These are phyloP conservation scores for Hygrophorus russula DNA, from an alignment of 768 basidiomycete species.

Conservation along the genomic window DNA sequence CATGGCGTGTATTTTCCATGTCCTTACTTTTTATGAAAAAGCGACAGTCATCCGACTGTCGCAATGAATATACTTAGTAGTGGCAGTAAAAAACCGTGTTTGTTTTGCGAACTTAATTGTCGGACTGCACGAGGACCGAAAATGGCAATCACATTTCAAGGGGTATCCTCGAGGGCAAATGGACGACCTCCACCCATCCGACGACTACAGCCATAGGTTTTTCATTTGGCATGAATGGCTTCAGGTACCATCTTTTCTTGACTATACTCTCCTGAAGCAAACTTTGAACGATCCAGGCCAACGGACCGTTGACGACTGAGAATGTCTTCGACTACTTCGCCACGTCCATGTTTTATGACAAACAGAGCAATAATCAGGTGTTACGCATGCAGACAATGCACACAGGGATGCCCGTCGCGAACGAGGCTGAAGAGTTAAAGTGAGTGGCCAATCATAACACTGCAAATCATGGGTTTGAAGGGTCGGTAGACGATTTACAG, in stretches of 20 bases:
- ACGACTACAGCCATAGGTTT: conserved; percentile 74
- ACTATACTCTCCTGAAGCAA: conserved; percentile 3
- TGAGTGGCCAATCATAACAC: conserved; percentile 21
- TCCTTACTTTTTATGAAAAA: too few species aligned
- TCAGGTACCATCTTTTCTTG: conserved; percentile 30
- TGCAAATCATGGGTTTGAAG: neutral
- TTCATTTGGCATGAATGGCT: conserved; percentile 93
- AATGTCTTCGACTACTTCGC: conserved; percentile 88
- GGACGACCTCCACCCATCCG: conserved; percentile 64
- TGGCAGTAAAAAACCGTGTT: too few species aligned
- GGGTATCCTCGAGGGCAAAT: conserved; percentile 19
- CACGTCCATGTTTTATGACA: conserved; percentile 89
- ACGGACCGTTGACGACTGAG: conserved; percentile 64
- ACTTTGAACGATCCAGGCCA: conserved; percentile 33
- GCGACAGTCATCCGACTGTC: too few species aligned
- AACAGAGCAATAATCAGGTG: conserved; percentile 86
- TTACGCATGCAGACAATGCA: conserved; percentile 91
- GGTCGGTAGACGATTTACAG: conserved; percentile 62
- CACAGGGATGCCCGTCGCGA: conserved; percentile 60
- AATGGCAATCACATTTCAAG: conserved; percentile 21
- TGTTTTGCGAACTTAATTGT: neutral
- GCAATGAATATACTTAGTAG: too few species aligned
- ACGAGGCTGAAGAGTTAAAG: conserved; percentile 85
- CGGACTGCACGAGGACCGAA: neutral
- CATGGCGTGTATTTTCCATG: too few species aligned